A percentile compares a stretch with the other conserved stretches of the same genome.
Evolutionary conservation across 441 rosid species (phyloP).

Genomic region (Populus tomentosa): DNA sequence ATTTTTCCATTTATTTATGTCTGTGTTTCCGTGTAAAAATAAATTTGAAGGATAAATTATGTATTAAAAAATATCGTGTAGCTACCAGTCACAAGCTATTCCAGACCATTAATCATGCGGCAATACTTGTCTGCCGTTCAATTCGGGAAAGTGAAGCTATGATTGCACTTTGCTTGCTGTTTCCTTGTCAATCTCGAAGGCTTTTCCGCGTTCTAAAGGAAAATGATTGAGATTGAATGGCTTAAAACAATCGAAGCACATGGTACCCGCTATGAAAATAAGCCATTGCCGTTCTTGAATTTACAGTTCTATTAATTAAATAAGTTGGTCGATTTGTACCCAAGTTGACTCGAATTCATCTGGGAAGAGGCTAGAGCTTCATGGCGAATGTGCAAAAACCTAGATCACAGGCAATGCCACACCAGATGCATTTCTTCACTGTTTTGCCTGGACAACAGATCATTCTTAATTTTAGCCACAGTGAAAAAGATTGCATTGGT

Average conservation of each 20-base stretch:
- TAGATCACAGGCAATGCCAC: background rate
- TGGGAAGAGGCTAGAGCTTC: background rate
- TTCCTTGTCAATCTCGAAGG: background rate
- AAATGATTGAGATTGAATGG: constrained; percentile 1
- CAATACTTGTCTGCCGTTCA: background rate
- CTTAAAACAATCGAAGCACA: background rate
- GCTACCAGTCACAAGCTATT: too few relatives aligned
- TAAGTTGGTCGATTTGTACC: background rate
- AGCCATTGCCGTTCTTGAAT: background rate
- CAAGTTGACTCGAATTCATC: background rate
- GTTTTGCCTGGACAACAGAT: background rate
- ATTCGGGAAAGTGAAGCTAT: background rate
- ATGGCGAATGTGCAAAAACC: background rate
- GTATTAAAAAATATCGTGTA: background rate
- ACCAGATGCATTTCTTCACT: background rate
- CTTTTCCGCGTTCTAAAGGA: constrained; percentile 1
- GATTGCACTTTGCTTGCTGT: background rate
- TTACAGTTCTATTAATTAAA: background rate
- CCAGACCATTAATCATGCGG: background rate
- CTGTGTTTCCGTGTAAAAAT: background rate
- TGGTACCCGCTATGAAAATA: background rate
- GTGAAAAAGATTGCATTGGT: too few relatives aligned
- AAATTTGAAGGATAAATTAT: background rate
- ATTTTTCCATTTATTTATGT: too few relatives aligned
- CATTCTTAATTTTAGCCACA: too few relatives aligned